Base-by-base conservation (phyloP, 176 grass and related monocot species). In the Dendrocalamus sinicus region DNA sequence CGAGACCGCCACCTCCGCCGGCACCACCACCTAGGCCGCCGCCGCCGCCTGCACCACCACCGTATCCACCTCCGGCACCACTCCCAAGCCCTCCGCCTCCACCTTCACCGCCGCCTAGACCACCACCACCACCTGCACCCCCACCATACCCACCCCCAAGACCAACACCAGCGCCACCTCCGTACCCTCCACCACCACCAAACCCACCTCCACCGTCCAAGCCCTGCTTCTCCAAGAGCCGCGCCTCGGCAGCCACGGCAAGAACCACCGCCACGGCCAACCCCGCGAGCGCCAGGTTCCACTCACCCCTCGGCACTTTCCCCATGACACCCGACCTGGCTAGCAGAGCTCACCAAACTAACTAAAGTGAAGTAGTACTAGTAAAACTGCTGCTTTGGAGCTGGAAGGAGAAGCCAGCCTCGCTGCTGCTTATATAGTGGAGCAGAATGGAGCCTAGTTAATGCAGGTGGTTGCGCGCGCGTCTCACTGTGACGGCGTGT, bases 291-390 rank as follows among this genome's bases (percentile, higher is more conserved):
- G 40, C 86, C 63, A 78, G 8, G 22, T 40, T 67, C 73, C 73
- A 64, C 53, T 65, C 67, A 37, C 24, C 19, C 13, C 26, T 80
- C 37, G 50, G 2, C 39, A n/a, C 10, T 60, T 39, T 81, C 39
- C 70, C 82, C 88, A 89, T 89, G 77, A 7, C 76, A 47, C 24
- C 68, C 68, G 44, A 73, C 9, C 73, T 23, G 41, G 43, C 76
- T 14, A 70, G 77, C 19, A 48, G 62, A 57, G n/a, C 16, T 47
- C 8, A 66, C 77, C 40, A 52, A 11, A 35, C 77, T 17, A 23
- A 30, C 82, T 63, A 4, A 12, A 43, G 72, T 17, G 45, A 28
- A 85, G n/a, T 12, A 23, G 11, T 47, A 46, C 16, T 17, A 20
- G 47, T 22, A 22, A 10, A 4, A 40, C 61, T 71, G 54, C 66